Evolutionary conservation across 768 basidiomycete genomes (phyloP), one percentile per base, ranked within the genome.

Genomic region (Candolleomyces aberdarensis): DNA sequence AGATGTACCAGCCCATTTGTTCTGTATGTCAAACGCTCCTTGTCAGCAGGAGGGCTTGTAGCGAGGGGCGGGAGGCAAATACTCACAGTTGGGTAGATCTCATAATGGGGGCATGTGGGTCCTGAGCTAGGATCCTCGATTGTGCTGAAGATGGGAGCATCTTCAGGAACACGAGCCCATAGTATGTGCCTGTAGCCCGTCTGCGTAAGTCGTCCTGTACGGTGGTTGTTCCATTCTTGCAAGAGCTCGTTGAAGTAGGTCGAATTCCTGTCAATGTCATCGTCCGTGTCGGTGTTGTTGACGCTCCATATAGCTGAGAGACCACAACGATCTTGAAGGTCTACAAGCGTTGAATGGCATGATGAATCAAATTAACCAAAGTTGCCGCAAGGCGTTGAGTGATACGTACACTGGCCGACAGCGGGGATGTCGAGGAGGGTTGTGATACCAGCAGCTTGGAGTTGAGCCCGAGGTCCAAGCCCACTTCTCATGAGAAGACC

Each of bases 401-500:
- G 36, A 11, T 31, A 53, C 52, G 11, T 11, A 53, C 52, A 75
- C 57, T 72, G 62, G 14, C 77, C 77, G n/a, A 78, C 77, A 20
- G 69, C 66, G 1, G 76, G 76, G 19, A 72, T 62, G 61, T 76
- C 40, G 26, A 74, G 57, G 13, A 73, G 61, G 10, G 73, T 56
- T 5, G 60, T 44, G 31, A 77, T 69, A 1, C 69, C 70, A 26
- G 70, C 43, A 5, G 58, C 49, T 15, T 46, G 20, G 13, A 77
- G 67, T 9, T 67, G 60, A 2, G 60, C 57, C 14, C 63, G 62
- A 51, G 71, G 64, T 8, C 76, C 76, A 20, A 78, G 74, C 14
- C 75, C 75, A 20, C 73, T 73, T 7, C 69, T 63, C 20, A 71
- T 62, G n/a, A 76, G 70, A 15, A 76, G 63, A 26, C 67, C 68